Evolutionary conservation across 2,329 filamentous ascomycete genomes (phyloP), one percentile per base, ranked within the genome.

Genomic region (Beauveria sp.): DNA sequence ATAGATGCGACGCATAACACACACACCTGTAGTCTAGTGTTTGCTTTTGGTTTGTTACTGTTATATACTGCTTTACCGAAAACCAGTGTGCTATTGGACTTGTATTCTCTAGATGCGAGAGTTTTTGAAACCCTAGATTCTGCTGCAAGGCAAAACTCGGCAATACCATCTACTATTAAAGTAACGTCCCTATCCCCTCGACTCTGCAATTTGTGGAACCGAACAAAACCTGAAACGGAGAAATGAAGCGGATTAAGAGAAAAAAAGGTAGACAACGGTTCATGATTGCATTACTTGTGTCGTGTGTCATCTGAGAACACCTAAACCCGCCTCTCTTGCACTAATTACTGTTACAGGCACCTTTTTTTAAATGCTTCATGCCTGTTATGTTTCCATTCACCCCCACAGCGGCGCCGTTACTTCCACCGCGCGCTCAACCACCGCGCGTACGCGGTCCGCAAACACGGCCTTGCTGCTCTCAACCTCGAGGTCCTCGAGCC

Each of bases 401-500:
- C 75, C 80, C 84, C 84, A 88, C 16, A 95, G 79, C 51, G 89
- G 89, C 52, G 90, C 89, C 16, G 93, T 90, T 28, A 92, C 90
- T 78, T 97, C 93, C 3, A 93, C 88, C 0, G 90, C 93, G 66
- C 92, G 83, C 74, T 98, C 93, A 12, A 97, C 90, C 9, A 99
- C 91, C 1, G 91, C 91, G 67, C 89, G 84, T 5, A 99, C 90
- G 63, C 95, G 82, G 73, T 96, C 93, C 52, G 87, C 87, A 70
- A 96, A 84, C 20, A 91, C 85, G 65, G 86, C 85, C 66, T 91
- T 91, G 60, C 78, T 78, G 73, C 91, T 96, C 75, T 98, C 95
- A 5, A 99, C 90, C 68, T 96, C 91, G 50, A 98, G 75, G 67
- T 90, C 86, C 79, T 98, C 95, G 45, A 99, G 78, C 93, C 93